Percentiles rank a stretch among this genome's conserved stretches.
Conservation (phyloP, 2,329 filamentous ascomycete species). For the Fusarium ramigenum region DNA sequence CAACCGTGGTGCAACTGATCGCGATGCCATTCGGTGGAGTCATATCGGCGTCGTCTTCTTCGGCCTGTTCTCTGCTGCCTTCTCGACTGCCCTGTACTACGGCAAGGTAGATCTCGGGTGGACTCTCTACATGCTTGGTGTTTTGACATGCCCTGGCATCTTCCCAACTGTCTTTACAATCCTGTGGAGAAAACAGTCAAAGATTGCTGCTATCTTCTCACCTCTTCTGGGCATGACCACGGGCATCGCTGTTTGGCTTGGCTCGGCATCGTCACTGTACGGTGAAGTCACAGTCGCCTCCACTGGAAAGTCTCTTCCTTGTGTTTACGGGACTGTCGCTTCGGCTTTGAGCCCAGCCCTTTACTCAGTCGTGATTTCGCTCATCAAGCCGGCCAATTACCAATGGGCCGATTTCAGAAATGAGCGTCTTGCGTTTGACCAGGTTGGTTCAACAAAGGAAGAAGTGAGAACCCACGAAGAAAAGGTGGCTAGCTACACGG, state of each 20-base stretch:
- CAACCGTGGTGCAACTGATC: constrained; percentile 56
- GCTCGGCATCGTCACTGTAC: constrained; percentile 55
- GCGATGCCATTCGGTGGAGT: constrained; percentile 60
- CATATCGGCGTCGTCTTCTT: constrained; percentile 64
- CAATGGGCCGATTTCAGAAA: constrained; percentile 53
- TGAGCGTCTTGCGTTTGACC: constrained; percentile 52
- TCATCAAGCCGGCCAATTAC: constrained; percentile 54
- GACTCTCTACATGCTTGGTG: constrained; percentile 64
- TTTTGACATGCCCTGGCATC: constrained; percentile 62
- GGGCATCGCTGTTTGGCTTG: constrained; percentile 63
- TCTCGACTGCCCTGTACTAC: constrained; percentile 63
- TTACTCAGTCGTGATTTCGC: constrained; percentile 58
- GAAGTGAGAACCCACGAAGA: constrained; percentile 25
- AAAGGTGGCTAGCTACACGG: constrained; percentile 38
- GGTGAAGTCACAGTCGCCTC: constrained; percentile 58
- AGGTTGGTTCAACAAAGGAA: constrained; percentile 1
- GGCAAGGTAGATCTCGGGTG: constrained; percentile 63
- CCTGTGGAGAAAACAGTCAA: constrained; percentile 61
- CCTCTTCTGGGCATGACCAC: constrained; percentile 61
- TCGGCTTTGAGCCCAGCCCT: constrained; percentile 54
- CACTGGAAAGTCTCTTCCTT: constrained; percentile 60
- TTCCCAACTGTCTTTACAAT: constrained; percentile 64
- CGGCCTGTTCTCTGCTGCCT: constrained; percentile 59
- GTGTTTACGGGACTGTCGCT: constrained; percentile 62
- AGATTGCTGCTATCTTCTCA: constrained; percentile 58